Conservation (phyloP, 495 filamentous ascomycete species). For the Penicillium manginii region DNA sequence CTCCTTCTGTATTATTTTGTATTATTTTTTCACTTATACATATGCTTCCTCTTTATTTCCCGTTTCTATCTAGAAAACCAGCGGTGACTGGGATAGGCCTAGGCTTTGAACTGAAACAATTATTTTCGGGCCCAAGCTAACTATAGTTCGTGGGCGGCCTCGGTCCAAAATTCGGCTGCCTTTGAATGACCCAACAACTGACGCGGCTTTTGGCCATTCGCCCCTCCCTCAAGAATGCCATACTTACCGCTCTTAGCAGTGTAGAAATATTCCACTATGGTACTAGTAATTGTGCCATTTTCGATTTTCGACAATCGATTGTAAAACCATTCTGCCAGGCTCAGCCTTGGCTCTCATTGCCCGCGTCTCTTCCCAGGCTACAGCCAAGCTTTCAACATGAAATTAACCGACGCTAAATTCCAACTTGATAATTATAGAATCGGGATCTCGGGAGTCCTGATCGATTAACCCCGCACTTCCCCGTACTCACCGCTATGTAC, state of each 20-base stretch:
- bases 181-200: slow-evolving; percentile 21
- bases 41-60: background rate
- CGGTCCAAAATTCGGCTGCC: slow-evolving; percentile 16
- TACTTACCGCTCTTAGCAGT: background rate
- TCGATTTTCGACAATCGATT: background rate
- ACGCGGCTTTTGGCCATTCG: slow-evolving; percentile 19
- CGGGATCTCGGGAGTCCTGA: no score
- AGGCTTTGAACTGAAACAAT: slow-evolving; percentile 20
- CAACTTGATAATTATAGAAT: no score
- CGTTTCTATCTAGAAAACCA: background rate
- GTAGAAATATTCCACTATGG: no score
- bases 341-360: background rate
- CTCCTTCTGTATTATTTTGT: background rate
- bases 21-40: background rate
- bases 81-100: background rate
- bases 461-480: background rate
- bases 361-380: background rate
- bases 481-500: background rate
- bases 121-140: slow-evolving; percentile 16
- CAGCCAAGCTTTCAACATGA: background rate
- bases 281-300: background rate
- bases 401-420: background rate
- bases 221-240: background rate
- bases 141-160: slow-evolving; percentile 24
- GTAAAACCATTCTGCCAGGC: background rate